A percentile compares a stretch with the other conserved stretches of the same genome.
Conservation (phyloP, 345 rosid species). For the Citrus cavaleriei region DNA sequence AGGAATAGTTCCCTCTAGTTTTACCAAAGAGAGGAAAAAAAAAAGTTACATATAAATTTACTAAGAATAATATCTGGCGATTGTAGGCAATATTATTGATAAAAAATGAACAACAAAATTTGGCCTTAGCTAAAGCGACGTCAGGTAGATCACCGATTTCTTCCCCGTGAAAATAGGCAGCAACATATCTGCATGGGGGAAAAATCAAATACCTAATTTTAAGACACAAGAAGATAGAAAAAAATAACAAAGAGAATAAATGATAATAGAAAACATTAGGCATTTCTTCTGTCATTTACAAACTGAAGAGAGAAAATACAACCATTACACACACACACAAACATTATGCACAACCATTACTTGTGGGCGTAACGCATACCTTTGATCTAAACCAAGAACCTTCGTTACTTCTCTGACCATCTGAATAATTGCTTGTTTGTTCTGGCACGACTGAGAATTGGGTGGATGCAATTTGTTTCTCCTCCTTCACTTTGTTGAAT, state of each 20-base stretch:
- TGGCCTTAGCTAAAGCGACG: too few relatives aligned
- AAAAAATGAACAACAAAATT: too few relatives aligned
- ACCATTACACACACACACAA: too few relatives aligned
- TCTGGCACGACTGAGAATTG: conserved; percentile 11
- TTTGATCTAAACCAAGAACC: conserved; percentile 19
- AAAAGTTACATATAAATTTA: not conserved
- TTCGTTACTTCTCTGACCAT: not conserved
- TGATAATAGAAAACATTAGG: too few relatives aligned
- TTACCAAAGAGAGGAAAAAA: not conserved
- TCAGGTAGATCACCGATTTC: not conserved
- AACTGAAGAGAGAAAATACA: too few relatives aligned
- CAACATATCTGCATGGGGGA: conserved; percentile 29
- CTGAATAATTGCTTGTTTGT: not conserved
- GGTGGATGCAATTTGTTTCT: conserved; percentile 30
- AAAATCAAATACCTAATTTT: not conserved
- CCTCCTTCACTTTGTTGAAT: conserved; percentile 48
- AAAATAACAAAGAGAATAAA: not conserved
- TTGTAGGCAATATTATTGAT: not conserved
- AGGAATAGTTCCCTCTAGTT: not conserved
- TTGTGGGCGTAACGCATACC: conserved; percentile 11
- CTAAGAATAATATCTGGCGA: not conserved
- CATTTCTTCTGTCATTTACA: too few relatives aligned
- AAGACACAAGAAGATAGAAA: not conserved
- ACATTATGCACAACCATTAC: not conserved
- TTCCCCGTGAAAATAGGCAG: conserved; percentile 17